Evolutionary conservation across 352 stramenopile species (phyloP).

Genomic region (Globisporangium nunn): DNA sequence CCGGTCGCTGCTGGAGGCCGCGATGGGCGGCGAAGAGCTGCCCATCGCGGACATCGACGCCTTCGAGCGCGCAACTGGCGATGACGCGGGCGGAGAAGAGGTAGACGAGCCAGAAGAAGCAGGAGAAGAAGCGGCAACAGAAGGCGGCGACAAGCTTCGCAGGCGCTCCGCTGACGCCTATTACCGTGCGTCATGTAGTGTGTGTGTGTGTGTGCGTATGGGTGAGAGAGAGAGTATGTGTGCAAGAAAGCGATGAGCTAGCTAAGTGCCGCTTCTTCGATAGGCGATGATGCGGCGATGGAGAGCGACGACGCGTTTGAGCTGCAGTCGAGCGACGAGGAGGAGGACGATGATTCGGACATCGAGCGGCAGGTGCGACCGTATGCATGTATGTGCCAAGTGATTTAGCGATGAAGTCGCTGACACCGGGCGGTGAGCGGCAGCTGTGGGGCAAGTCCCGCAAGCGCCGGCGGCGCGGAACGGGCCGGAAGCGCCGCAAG

Average conservation of each 20-base stretch:
- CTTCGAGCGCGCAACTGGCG: slow-evolving; percentile 24
- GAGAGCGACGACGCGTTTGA: slow-evolving; percentile 56
- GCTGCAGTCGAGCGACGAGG: slow-evolving; percentile 54
- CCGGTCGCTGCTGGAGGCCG: slow-evolving; percentile 73
- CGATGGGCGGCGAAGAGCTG: slow-evolving; percentile 60
- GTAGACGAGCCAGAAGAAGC: slow-evolving; percentile 13
- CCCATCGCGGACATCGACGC: slow-evolving; percentile 34
- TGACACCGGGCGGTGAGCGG: not conserved
- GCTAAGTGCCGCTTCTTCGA: not conserved
- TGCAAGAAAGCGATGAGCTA: not conserved
- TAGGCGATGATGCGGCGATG: slow-evolving; percentile 16
- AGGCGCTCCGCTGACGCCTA: not conserved
- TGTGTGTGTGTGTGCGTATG: too few relatives aligned
- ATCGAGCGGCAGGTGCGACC: slow-evolving; percentile 54
- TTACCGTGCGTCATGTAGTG: slow-evolving; percentile 3
- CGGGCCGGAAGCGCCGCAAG: slow-evolving; percentile 22
- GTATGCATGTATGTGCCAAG: not conserved
- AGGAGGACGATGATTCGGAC: slow-evolving; percentile 78
- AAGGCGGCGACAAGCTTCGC: slow-evolving; percentile 2
- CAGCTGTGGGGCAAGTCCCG: slow-evolving; percentile 72
- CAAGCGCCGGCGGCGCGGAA: slow-evolving; percentile 34
- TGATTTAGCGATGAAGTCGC: too few relatives aligned
- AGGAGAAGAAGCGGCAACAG: slow-evolving; percentile 7
- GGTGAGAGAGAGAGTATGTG: too few relatives aligned
- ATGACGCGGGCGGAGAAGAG: not conserved